Evolutionary conservation across 106 monocot genomes (phyloP).

Genomic region (Dioscorea dumetorum): DNA sequence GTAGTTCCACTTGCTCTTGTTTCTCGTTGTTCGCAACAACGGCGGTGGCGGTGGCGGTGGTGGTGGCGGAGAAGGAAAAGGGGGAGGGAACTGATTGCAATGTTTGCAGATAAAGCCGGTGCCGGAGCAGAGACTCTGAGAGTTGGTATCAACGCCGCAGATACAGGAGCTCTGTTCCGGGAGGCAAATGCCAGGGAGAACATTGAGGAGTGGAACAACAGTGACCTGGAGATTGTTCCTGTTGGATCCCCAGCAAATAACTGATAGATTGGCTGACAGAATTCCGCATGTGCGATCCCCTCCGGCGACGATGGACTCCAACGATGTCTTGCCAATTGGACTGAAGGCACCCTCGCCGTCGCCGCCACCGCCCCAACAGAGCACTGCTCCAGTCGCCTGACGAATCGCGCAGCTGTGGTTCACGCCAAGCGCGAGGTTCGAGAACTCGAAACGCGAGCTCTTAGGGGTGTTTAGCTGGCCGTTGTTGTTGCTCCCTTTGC

Average conservation of each 20-base stretch:
- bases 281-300: conserved; percentile 80
- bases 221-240: conserved; percentile 7
- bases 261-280: conserved; percentile 32
- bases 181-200: conserved; percentile 69
- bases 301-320: conserved; percentile 60
- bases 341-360: background rate
- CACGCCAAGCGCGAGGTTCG: conserved; percentile 46
- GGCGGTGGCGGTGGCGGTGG: conserved; percentile 18
- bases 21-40: background rate
- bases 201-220: conserved; percentile 20
- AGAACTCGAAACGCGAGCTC: conserved; percentile 24
- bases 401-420: conserved; percentile 61
- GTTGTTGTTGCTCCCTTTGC: conserved; percentile 37
- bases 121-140: conserved; percentile 38
- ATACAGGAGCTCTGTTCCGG: conserved; percentile 15
- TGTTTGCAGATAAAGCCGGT: conserved; percentile 48
- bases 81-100: background rate
- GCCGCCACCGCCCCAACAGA: conserved; percentile 59
- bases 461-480: conserved; percentile 23
- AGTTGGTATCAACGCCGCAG: conserved; percentile 36
- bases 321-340: conserved; percentile 23
- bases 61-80: background rate
- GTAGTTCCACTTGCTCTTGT: conserved; percentile 21
- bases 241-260: conserved; percentile 62
- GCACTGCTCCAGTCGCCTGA: conserved; percentile 29